phyloP scores from a whole-genome alignment of 73 alveolate species.

The Stentor roeselii region DNA sequence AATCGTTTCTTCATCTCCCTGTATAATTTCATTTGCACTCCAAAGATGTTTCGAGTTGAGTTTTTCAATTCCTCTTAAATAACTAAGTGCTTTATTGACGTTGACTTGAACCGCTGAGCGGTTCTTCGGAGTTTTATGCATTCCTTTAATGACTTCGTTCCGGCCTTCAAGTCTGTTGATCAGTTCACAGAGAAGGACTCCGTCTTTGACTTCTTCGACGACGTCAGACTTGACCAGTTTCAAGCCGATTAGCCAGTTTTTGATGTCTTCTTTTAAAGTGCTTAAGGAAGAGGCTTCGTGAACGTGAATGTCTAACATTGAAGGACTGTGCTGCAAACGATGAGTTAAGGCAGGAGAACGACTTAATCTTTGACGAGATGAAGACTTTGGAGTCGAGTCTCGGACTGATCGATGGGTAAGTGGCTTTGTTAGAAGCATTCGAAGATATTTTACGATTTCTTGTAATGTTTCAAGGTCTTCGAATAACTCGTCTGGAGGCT shows the following conservation, averaged over 20 bases:
- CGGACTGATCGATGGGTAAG: no score
- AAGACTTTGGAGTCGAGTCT: no score
- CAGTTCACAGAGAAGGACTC: slow-evolving; percentile 60
- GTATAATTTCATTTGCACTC: slow-evolving; percentile 46
- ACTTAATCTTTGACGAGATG: no score
- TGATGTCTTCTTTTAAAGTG: not conserved
- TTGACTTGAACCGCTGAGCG: slow-evolving; percentile 57
- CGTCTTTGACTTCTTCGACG: slow-evolving; percentile 34
- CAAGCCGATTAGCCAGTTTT: not conserved
- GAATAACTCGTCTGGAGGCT: not conserved
- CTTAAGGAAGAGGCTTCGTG: not conserved
- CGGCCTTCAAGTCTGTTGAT: slow-evolving; percentile 64
- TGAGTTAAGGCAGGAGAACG: not conserved
- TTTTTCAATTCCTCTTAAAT: slow-evolving; percentile 50
- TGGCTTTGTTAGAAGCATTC: no score
- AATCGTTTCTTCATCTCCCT: slow-evolving; percentile 56
- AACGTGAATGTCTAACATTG: not conserved
- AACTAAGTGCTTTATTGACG: slow-evolving; percentile 55
- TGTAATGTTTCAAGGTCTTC: not conserved
- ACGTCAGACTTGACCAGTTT: not conserved
- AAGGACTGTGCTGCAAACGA: not conserved
- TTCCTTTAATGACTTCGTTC: slow-evolving; percentile 60
- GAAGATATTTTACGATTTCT: not conserved
- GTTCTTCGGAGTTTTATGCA: slow-evolving; percentile 43
- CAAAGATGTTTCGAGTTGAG: slow-evolving; percentile 50